Conservation (phyloP, 257 asterid species). For the Ocimum tenuiflorum region DNA sequence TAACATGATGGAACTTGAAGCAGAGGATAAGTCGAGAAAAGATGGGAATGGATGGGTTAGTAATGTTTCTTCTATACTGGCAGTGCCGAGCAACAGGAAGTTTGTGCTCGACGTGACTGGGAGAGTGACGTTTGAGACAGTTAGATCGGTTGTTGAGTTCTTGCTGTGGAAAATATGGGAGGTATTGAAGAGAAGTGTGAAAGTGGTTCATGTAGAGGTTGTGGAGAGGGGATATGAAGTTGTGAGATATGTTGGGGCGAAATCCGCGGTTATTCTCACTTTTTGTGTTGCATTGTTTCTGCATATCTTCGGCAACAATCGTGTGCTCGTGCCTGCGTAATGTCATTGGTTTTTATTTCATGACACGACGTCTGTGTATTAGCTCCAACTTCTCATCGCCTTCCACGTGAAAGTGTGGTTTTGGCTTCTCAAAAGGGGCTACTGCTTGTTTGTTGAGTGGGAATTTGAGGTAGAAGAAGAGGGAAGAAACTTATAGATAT, state of each 20-base stretch:
- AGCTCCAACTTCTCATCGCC: background rate
- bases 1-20: conserved; percentile 24
- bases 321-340: conserved; percentile 52
- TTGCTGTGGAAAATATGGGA: conserved; percentile 54
- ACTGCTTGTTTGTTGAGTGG: too few species aligned
- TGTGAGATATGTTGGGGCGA: conserved; percentile 67
- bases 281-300: conserved; percentile 61
- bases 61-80: conserved; percentile 65
- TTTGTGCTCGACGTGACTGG: conserved; percentile 87
- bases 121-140: conserved; percentile 81
- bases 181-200: conserved; percentile 49
- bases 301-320: conserved; percentile 52
- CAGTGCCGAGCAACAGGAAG: conserved; percentile 76
- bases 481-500: too few species aligned
- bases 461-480: too few species aligned
- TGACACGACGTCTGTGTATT: too few species aligned
- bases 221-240: conserved; percentile 67
- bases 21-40: conserved; percentile 25
- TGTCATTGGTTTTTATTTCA: conserved; percentile 1
- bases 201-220: conserved; percentile 56
- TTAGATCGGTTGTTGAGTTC: conserved; percentile 62
- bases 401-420: background rate
- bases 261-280: conserved; percentile 67
- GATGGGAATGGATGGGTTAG: conserved; percentile 48
- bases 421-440: background rate